phyloP scores from a whole-genome alignment of 805 yeast species.

The Ogataea henricii region DNA sequence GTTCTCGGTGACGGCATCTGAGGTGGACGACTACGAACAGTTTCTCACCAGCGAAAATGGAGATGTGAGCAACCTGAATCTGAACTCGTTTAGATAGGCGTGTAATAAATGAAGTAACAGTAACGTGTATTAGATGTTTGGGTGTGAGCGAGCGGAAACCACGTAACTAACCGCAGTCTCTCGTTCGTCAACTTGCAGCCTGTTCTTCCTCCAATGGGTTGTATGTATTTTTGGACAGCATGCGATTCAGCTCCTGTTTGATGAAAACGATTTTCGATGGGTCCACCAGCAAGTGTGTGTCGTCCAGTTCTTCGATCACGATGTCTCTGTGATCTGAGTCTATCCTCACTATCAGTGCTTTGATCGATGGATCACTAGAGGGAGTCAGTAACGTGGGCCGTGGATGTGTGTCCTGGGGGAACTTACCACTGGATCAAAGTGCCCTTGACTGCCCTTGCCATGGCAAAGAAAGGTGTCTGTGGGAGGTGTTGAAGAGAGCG shows the following conservation, averaged over 20 bases:
- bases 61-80: slow-evolving; percentile 25
- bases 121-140: too few species aligned
- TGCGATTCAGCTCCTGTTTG: slow-evolving; percentile 71
- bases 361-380: slow-evolving; percentile 83
- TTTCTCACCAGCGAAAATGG: slow-evolving; percentile 23
- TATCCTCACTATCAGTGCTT: slow-evolving; percentile 80
- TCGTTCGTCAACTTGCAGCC: slow-evolving; percentile 1
- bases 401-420: too few species aligned
- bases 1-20: slow-evolving; percentile 10
- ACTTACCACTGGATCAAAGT: slow-evolving; percentile 48
- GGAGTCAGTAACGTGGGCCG: neutral
- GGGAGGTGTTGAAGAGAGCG: too few species aligned
- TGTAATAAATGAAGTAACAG: neutral
- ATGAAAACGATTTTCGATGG: slow-evolving; percentile 73
- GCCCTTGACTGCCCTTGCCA: slow-evolving; percentile 61
- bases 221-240: slow-evolving; percentile 81
- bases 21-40: slow-evolving; percentile 16
- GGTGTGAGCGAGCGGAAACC: too few species aligned
- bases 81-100: slow-evolving; percentile 18
- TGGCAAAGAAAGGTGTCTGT: too few species aligned
- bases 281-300: slow-evolving; percentile 83
- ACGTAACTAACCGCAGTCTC: too few species aligned
- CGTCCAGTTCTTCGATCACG: slow-evolving; percentile 78
- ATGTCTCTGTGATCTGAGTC: slow-evolving; percentile 79
- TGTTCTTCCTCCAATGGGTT: slow-evolving; percentile 61